Conservation (phyloP, 805 yeast genomes). For the Cyberlindnera petersonii region DNA sequence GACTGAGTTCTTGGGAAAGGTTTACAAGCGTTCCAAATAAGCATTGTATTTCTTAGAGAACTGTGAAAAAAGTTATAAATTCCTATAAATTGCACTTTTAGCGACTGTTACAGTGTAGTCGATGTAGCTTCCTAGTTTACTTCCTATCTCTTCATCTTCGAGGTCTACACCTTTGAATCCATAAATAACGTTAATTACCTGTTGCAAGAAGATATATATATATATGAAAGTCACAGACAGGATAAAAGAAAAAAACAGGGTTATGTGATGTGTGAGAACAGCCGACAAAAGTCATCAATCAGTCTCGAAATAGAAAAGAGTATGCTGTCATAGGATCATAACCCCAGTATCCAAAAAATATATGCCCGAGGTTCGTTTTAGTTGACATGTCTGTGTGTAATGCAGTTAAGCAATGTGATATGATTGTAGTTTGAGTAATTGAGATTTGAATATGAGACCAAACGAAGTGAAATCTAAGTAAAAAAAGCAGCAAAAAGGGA, state of each 20-base stretch:
- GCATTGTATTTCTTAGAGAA: background rate
- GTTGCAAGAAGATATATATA: constrained; percentile 3
- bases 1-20: constrained; percentile 78
- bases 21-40: constrained; percentile 90
- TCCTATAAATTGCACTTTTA: background rate
- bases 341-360: no score
- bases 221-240: constrained; percentile 3
- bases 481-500: background rate
- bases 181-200: constrained; percentile 11
- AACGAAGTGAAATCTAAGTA: background rate
- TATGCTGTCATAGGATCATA: no score
- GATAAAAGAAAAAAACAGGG: background rate
- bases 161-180: constrained; percentile 5
- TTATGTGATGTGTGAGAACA: background rate
- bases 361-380: no score
- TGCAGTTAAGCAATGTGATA: constrained; percentile 3
- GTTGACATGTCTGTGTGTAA: background rate
- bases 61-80: background rate
- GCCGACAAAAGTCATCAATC: no score
- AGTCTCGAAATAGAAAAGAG: no score
- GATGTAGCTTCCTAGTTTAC: no score
- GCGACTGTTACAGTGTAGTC: background rate
- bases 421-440: background rate
- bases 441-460: background rate
- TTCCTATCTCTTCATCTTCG: background rate